Base-by-base conservation (phyloP, 139 green algal genomes). In the Chlorella sp. region DNA sequence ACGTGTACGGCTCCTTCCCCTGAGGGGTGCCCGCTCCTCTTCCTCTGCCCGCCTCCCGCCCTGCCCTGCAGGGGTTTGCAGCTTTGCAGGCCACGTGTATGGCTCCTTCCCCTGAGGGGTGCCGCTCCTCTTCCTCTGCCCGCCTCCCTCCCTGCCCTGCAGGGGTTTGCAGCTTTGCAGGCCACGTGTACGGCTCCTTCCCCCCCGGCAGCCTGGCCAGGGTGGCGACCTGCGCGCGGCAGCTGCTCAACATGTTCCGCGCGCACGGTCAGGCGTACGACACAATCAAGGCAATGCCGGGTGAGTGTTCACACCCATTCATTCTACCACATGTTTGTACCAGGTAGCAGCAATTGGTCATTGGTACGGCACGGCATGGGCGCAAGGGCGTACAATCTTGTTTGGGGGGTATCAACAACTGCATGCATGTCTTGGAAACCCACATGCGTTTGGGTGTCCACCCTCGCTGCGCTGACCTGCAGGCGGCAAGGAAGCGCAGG, bases 181-280 rank as follows among this genome's bases (percentile, higher is more conserved):
- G 94, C 36, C 97, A 86, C 76, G 90, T 98, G n/a, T 92, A 95
- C 37, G 96, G 96, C 86, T 91, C 91, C 37, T 94, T 96, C 85
- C 94, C 96, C 0, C 96, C 96, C 26, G 94, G 93, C 81, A 92
- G 93, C 37, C 87, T 96, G 15, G 83, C 94, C 36, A 14, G 30
- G 34, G 92, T 94, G 36, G 69, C 73, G 36, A 42, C 84, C 21
- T 88, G 79, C 34, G 94, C 88, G 7, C 61, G 76, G 18, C 85
- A 94, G 69, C 57, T 94, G 21, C 86, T 93, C 34, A 81, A 91
- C 86, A 90, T 94, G 91, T 69, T 96, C 22, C 79, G 91, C 30
- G 93, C 94, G 0, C 94, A 97, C 90, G 91, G 90, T 2, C 90
- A 92, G 5, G 94, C 91, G 0, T 98, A 97, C 89, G 60, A 91